phyloP scores from a whole-genome alignment of 345 rosid genomes.

The Rhodamnia argentea region DNA sequence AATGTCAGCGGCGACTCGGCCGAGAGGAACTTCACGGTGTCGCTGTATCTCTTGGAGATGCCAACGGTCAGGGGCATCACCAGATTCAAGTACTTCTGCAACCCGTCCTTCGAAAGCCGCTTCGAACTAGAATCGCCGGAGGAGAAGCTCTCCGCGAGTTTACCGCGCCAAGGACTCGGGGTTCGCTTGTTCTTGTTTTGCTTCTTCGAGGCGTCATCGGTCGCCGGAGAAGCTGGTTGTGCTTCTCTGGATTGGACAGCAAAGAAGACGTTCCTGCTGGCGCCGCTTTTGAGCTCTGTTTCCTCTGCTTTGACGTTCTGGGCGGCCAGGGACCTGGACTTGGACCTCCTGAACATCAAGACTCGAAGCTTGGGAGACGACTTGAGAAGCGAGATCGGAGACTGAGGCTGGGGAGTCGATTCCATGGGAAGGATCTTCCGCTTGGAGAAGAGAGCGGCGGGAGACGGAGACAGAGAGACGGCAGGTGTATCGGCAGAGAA shows the following conservation, averaged over 20 bases:
- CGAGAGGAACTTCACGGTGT: constrained; percentile 11
- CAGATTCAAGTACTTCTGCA: constrained; percentile 7
- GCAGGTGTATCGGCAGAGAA: neutral
- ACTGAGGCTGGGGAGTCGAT: neutral
- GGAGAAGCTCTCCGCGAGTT: neutral
- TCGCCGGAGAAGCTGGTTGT: neutral
- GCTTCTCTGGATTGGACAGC: neutral
- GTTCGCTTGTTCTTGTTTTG: neutral
- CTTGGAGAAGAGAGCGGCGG: neutral
- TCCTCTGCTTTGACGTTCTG: neutral
- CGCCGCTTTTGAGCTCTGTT: neutral
- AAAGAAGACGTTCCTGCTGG: neutral
- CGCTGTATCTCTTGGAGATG: constrained; percentile 21
- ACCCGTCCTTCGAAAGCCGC: constrained; percentile 5
- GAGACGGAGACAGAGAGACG: neutral
- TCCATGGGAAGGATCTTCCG: constrained; percentile 2
- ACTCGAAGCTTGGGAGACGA: constrained; percentile 2
- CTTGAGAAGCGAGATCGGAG: constrained; percentile 1
- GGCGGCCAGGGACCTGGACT: neutral
- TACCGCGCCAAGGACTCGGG: neutral
- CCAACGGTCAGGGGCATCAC: constrained; percentile 15
- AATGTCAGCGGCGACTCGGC: constrained; percentile 9
- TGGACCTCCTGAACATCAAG: constrained; percentile 2
- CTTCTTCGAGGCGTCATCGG: neutral
- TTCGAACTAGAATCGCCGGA: neutral